A percentile compares a stretch with the other conserved stretches of the same genome.
These are phyloP conservation scores for Lodderomyces orthopsilosis DNA, from an alignment of 1,139 yeast species.

Conservation along the genomic window DNA sequence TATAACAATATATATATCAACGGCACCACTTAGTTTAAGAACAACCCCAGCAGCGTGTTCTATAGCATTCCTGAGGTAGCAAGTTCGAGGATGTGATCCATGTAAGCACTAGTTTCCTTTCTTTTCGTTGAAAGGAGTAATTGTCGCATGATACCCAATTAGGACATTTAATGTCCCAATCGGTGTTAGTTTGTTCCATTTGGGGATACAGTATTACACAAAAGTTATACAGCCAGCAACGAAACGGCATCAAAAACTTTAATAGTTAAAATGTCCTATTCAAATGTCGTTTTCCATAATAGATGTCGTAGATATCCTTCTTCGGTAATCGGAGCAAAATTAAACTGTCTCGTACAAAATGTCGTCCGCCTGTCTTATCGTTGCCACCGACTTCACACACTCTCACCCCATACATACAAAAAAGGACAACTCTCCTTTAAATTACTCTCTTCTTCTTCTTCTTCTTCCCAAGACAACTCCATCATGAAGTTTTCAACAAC, in stretches of 20 bases:
- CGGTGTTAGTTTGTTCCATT: background rate
- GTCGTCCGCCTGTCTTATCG: slow-evolving; percentile 4
- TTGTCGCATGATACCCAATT: background rate
- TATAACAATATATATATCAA: no score
- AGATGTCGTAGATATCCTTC: background rate
- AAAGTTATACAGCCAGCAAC: background rate
- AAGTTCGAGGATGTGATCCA: no score
- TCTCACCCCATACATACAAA: background rate
- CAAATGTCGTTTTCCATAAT: background rate
- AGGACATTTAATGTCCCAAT: background rate
- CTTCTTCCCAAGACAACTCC: slow-evolving; percentile 5
- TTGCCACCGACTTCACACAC: slow-evolving; percentile 1
- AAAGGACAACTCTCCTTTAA: background rate
- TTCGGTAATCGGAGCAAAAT: background rate
- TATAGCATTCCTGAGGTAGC: no score
- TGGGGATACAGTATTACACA: background rate
- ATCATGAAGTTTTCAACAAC: slow-evolving; percentile 29
- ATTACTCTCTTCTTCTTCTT: slow-evolving; percentile 3
- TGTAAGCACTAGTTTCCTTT: no score
- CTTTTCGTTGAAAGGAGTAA: no score
- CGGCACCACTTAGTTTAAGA: no score
- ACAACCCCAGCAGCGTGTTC: no score
- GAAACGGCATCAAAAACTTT: slow-evolving; percentile 1
- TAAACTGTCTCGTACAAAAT: background rate
- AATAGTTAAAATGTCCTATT: background rate